phyloP scores from a whole-genome alignment of 148 eudicot species.

The Cornus controversa region DNA sequence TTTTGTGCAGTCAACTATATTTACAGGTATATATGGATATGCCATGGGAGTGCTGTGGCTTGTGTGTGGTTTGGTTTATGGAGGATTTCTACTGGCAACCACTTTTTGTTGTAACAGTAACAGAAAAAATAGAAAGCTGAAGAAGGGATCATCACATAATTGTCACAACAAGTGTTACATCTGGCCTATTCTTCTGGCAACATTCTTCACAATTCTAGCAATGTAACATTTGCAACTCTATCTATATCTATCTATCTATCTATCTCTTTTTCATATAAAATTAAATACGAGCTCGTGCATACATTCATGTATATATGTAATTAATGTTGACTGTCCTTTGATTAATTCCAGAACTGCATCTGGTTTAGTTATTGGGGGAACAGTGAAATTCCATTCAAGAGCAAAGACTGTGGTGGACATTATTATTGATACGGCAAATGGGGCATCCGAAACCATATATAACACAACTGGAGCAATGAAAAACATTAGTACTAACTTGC shows the following conservation, averaged over 20 bases:
- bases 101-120: conserved; percentile 31
- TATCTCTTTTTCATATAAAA: not conserved
- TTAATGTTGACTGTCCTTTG: too few species aligned
- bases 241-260: too few species aligned
- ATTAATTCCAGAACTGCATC: conserved; percentile 48
- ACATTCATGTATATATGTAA: not conserved
- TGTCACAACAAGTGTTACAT: conserved; percentile 45
- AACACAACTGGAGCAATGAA: conserved; percentile 61
- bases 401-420: conserved; percentile 54
- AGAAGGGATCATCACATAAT: conserved; percentile 35
- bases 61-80: conserved; percentile 44
- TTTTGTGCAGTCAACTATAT: conserved; percentile 63
- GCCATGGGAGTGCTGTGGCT: conserved; percentile 57
- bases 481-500: conserved; percentile 35
- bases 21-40: conserved; percentile 63
- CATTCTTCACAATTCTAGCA: conserved; percentile 44
- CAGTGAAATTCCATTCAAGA: conserved; percentile 48
- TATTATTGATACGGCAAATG: conserved; percentile 56
- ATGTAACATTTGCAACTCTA: conserved; percentile 47
- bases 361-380: conserved; percentile 57
- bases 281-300: not conserved
- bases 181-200: conserved; percentile 32
- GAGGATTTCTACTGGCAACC: conserved; percentile 31
- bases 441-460: conserved; percentile 57
- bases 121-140: conserved; percentile 24